These are phyloP conservation scores for Naganishia sp. DNA, from an alignment of 1,284 basidiomycete genomes.

Conservation along the genomic window DNA sequence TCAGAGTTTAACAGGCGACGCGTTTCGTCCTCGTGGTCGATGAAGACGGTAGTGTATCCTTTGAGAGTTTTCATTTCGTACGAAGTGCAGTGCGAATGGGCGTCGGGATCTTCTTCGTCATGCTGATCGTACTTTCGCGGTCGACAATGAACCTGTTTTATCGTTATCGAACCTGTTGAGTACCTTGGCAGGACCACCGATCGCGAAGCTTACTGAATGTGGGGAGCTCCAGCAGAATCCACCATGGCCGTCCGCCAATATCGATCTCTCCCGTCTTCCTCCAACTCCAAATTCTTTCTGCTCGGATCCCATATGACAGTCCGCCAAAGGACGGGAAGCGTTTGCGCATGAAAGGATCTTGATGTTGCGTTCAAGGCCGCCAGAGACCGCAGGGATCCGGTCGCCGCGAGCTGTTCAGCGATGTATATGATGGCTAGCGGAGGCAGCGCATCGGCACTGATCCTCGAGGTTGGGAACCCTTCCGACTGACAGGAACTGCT, in stretches of 20 bases:
- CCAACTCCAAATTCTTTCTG: not conserved
- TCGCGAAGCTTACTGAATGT: slow-evolving; percentile 1
- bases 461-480: not conserved
- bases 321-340: not conserved
- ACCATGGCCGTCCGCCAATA: not conserved
- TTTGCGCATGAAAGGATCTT: not conserved
- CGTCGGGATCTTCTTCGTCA: not conserved
- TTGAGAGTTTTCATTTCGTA: not conserved
- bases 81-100: not conserved
- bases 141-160: slow-evolving; percentile 12
- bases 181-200: not conserved
- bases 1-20: not conserved
- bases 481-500: too few species aligned
- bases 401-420: slow-evolving; percentile 1
- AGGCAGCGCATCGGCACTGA: not conserved
- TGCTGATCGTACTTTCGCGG: slow-evolving; percentile 1
- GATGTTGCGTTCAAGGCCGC: slow-evolving; percentile 3
- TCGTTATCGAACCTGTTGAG: not conserved
- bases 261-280: not conserved
- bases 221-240: slow-evolving; percentile 2
- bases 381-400: not conserved
- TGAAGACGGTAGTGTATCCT: slow-evolving; percentile 6
- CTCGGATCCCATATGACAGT: slow-evolving; percentile 14
- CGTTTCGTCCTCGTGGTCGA: not conserved
- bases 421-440: not conserved